Evolutionary conservation across 345 rosid genomes (phyloP).

Genomic region (Arabidopsis arenosa): DNA sequence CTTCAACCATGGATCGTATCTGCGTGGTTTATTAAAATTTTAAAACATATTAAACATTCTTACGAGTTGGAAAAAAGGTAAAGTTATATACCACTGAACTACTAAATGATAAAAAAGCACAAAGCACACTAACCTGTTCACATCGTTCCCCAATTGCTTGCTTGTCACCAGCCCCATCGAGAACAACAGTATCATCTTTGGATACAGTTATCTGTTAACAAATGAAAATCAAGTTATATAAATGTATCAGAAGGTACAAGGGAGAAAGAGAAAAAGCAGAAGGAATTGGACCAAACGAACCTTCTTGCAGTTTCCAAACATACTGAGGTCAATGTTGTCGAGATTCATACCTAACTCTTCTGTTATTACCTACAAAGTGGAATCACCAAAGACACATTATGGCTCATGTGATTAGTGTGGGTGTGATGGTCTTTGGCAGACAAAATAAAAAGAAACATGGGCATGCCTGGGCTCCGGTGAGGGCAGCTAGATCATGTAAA

Average conservation of each 20-base stretch:
- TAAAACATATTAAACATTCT: conserved; percentile 9
- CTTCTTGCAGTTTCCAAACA: conserved; percentile 96
- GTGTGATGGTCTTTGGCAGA: neutral
- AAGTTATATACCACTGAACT: neutral
- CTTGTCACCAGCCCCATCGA: conserved; percentile 98
- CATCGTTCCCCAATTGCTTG: conserved; percentile 85
- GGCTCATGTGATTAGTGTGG: conserved; percentile 12
- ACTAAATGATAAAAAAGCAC: conserved; percentile 1
- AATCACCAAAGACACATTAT: conserved; percentile 5
- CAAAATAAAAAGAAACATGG: conserved; percentile 3
- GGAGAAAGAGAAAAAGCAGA: neutral
- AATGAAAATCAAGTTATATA: conserved; percentile 20
- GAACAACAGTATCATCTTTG: conserved; percentile 89
- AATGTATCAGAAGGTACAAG: neutral
- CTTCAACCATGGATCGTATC: conserved; percentile 78
- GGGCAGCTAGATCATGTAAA: conserved; percentile 85
- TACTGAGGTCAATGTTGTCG: conserved; percentile 78
- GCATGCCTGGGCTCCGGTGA: conserved; percentile 90
- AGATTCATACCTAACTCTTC: conserved; percentile 97
- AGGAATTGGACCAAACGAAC: conserved; percentile 43
- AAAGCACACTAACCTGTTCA: conserved; percentile 63
- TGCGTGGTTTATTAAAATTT: conserved; percentile 34
- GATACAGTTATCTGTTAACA: conserved; percentile 67
- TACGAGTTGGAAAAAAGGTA: neutral
- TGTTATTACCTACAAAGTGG: conserved; percentile 66